Conservation (phyloP, 73 alveolate species). For the Paramecium sexaurelia region DNA sequence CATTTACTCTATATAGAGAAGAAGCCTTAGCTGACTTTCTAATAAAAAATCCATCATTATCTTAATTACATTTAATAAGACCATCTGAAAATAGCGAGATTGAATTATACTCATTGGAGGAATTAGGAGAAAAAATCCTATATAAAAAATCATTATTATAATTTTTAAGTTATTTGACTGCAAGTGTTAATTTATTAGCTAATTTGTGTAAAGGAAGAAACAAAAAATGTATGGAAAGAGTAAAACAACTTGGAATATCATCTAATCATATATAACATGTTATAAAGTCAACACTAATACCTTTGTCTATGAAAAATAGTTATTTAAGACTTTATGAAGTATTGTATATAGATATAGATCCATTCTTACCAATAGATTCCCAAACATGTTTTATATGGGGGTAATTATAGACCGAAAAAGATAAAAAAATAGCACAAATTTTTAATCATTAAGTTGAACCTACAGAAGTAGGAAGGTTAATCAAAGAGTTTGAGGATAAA, state of each 20-base stretch:
- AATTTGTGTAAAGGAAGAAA: not conserved
- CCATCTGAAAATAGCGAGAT: not conserved
- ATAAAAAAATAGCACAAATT: not conserved
- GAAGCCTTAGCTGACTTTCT: not conserved
- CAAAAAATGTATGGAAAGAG: not conserved
- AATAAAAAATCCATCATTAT: constrained; percentile 1
- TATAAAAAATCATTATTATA: not conserved
- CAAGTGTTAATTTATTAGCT: constrained; percentile 12
- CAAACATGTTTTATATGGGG: not conserved
- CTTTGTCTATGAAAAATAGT: constrained; percentile 20
- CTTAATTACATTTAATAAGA: not conserved
- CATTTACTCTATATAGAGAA: constrained; percentile 1
- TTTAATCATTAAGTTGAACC: constrained; percentile 35
- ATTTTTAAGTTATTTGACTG: not conserved
- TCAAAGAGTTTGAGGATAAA: constrained; percentile 25
- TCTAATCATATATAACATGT: not conserved
- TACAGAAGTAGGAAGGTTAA: not conserved
- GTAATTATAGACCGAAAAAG: not conserved
- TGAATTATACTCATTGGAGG: not conserved
- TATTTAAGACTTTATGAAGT: not conserved
- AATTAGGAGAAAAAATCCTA: not conserved
- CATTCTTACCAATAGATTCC: not conserved
- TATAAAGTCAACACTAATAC: not conserved
- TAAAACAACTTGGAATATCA: not conserved
- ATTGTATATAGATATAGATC: not conserved